Evolutionary conservation across 1,284 basidiomycete genomes (phyloP).

Genomic region (Austroboletus rostrupii): DNA sequence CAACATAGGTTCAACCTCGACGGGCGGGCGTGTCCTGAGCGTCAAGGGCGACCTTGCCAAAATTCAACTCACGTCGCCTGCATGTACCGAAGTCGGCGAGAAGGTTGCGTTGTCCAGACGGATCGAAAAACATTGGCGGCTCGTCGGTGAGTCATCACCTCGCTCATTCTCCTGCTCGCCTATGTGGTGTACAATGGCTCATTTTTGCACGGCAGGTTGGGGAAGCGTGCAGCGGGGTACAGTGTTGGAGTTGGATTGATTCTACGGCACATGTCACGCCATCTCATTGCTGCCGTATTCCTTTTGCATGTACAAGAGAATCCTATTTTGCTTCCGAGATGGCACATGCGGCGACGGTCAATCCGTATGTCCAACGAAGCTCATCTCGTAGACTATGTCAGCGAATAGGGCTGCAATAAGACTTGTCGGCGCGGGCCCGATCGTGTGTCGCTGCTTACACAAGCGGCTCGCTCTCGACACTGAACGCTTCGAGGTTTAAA

Average conservation of each 20-base stretch:
- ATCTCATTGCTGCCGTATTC: not conserved
- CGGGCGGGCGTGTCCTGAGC: constrained; percentile 86
- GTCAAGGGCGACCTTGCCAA: constrained; percentile 93
- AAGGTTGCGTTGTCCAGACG: constrained; percentile 90
- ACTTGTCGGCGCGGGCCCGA: no score
- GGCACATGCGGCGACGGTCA: no score
- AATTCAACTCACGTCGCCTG: constrained; percentile 87
- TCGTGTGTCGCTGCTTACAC: no score
- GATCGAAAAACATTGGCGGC: constrained; percentile 97
- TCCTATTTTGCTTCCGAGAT: no score
- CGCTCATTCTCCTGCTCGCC: not conserved
- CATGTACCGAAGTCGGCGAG: constrained; percentile 92
- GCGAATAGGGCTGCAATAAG: no score
- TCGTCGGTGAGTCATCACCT: constrained; percentile 58
- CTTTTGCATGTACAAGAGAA: no score
- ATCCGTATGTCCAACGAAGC: no score
- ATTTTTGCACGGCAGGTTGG: constrained; percentile 40
- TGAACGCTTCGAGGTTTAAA: no score
- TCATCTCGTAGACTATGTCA: no score
- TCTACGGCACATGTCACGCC: not conserved
- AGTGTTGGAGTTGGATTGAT: constrained; percentile 49
- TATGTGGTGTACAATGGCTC: not conserved
- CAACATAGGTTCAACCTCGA: constrained; percentile 93
- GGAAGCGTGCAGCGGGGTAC: constrained; percentile 57
- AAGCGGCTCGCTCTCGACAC: no score